Conservation (phyloP, 176 grass and related monocot species). For the Carex pumila region DNA sequence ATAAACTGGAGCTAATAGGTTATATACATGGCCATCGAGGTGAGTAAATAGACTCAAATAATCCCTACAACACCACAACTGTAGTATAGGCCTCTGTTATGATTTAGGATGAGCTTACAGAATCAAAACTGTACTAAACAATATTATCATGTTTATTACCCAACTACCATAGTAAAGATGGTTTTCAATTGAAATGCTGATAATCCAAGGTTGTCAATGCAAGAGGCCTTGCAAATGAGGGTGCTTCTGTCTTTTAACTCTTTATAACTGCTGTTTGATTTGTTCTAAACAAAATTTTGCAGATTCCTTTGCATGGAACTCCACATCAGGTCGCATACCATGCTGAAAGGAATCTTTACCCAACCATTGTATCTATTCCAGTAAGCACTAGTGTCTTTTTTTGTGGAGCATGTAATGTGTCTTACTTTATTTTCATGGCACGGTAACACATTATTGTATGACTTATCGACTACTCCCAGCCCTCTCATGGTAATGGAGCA, state of each 20-base stretch:
- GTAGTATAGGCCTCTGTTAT: neutral
- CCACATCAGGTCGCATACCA: constrained; percentile 93
- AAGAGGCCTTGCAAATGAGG: neutral
- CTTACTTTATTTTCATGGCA: constrained; percentile 3
- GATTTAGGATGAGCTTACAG: neutral
- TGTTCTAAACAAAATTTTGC: constrained; percentile 9
- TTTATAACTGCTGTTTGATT: constrained; percentile 4
- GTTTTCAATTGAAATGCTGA: neutral
- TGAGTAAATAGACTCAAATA: neutral
- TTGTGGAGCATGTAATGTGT: neutral
- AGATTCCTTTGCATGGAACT: constrained; percentile 80
- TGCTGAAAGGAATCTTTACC: constrained; percentile 78
- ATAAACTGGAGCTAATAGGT: neutral
- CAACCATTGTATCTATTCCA: constrained; percentile 81
- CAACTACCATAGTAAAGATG: neutral
- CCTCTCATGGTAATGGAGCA: neutral
- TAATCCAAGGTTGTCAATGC: neutral
- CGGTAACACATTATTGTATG: constrained; percentile 4
- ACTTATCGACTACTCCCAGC: neutral
- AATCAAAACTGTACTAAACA: neutral
- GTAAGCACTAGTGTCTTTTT: constrained; percentile 45
- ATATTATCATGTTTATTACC: neutral
- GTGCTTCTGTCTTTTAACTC: neutral
- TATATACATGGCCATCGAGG: neutral
- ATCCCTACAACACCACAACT: neutral